Evolutionary conservation across 202 grass and related monocot genomes (phyloP).

Genomic region (Schoenoplectus tabernaemontani): DNA sequence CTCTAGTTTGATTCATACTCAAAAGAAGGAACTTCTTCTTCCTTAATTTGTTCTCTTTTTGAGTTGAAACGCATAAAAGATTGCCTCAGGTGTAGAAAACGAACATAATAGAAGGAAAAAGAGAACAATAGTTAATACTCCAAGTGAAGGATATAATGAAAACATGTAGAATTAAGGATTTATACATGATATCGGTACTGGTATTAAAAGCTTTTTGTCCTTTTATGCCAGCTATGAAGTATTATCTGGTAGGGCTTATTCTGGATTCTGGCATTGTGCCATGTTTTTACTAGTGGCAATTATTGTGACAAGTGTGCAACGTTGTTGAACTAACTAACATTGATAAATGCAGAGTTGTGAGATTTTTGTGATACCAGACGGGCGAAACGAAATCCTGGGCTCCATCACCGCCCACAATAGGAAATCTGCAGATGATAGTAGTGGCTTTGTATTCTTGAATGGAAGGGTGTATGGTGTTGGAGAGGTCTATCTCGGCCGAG

Average conservation of each 20-base stretch:
- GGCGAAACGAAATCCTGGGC: constrained; percentile 45
- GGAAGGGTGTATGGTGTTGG: constrained; percentile 76
- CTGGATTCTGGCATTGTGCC: too few species aligned
- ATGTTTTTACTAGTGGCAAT: background rate
- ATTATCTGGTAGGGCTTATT: background rate
- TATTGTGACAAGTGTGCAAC: background rate
- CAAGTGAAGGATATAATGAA: too few species aligned
- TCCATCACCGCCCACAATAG: constrained; percentile 68
- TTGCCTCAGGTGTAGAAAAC: background rate
- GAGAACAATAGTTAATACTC: too few species aligned
- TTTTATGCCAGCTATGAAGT: background rate
- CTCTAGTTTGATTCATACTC: background rate
- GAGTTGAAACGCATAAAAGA: background rate
- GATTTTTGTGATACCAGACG: constrained; percentile 73
- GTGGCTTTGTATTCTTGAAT: constrained; percentile 81
- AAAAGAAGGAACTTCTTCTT: background rate
- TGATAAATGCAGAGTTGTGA: constrained; percentile 43
- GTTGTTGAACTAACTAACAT: background rate
- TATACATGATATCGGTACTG: background rate
- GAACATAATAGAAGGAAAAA: background rate
- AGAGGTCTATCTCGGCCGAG: constrained; percentile 57
- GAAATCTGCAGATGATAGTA: constrained; percentile 28
- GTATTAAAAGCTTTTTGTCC: background rate
- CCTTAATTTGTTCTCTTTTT: constrained; percentile 2
- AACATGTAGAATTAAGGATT: too few species aligned